phyloP scores from a whole-genome alignment of 441 rosid genomes.

The Gossypium gossypioides region DNA sequence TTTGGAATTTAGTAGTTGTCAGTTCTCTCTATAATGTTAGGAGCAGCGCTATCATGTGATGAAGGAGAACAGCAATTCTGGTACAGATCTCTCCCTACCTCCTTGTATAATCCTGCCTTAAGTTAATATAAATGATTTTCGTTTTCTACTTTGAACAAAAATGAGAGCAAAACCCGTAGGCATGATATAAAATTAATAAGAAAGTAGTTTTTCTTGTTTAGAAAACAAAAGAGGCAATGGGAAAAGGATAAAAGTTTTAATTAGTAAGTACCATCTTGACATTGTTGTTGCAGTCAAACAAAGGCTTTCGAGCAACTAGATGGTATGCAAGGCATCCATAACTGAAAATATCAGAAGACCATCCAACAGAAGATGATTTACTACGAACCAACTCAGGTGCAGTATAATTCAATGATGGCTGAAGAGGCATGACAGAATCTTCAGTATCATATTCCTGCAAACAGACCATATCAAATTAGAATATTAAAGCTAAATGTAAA shows the following conservation, averaged over 20 bases:
- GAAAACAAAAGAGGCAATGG: slow-evolving; percentile 10
- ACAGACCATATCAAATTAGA: slow-evolving; percentile 17
- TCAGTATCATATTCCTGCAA: slow-evolving; percentile 89
- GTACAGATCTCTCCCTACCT: background rate
- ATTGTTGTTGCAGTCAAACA: slow-evolving; percentile 87
- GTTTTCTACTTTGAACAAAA: background rate
- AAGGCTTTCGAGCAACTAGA: slow-evolving; percentile 74
- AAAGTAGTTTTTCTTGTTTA: slow-evolving; percentile 1
- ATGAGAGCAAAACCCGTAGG: background rate
- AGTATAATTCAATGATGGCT: slow-evolving; percentile 80
- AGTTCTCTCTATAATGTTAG: background rate
- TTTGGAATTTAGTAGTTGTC: background rate
- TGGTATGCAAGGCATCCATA: slow-evolving; percentile 82
- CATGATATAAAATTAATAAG: background rate
- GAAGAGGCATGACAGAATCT: slow-evolving; percentile 79
- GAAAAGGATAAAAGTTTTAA: background rate
- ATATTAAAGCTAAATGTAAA: background rate
- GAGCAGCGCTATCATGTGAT: background rate
- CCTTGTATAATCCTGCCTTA: background rate
- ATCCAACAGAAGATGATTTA: slow-evolving; percentile 56
- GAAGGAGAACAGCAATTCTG: background rate
- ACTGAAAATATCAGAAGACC: slow-evolving; percentile 77
- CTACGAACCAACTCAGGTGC: slow-evolving; percentile 91
- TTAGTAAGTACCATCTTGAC: slow-evolving; percentile 72
- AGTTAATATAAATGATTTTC: background rate